Evolutionary conservation across 208 protist species (phyloP), one percentile per base, ranked within the genome.

Genomic region (Trypanosoma rangeli): DNA sequence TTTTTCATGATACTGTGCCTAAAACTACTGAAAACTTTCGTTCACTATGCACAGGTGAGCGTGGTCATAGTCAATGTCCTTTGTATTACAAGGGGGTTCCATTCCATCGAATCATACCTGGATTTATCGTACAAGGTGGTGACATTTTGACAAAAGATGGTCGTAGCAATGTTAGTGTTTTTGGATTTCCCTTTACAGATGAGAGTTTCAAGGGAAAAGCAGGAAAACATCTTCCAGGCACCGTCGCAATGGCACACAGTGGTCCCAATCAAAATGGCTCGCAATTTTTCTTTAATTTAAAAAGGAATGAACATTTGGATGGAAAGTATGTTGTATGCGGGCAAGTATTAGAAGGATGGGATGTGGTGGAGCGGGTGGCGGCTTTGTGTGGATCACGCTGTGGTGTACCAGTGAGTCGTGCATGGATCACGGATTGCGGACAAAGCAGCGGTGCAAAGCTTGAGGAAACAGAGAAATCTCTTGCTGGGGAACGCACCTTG

Each of bases 121-220:
- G 84, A 10, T 99, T 99, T 83, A 94, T 99, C 33, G 79, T 96
- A 39, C 98, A 99, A 70, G 95, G 95, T 16, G 98, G 98, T 24
- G 98, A 99, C 72, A 97, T 98, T 54, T 85, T 95, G 52, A 85
- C 77, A 9, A 89, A 85, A 55, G 90, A 99, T 74, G 98, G 98
- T 53, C 90, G 85, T 63, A 95, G 97, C 61, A 97, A 96, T 65
- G 83, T 95, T 35, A 97, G 90, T 56, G 95, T 98, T 46, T 98
- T 97, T 75, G 97, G 97, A n/a, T 86, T 88, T 62, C 83, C 76
- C 12, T 98, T 98, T 64, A 80, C 87, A 0, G 95, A 98, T 74
- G 97, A 99, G 73, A 96, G 91, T 67, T 98, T 98, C 75, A 64
- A 87, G 0, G 83, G 97, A 20, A 97, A 98, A 61, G 95, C 98